Base-by-base conservation (phyloP, 1,284 basidiomycete species). In the Cerrena zonata region DNA sequence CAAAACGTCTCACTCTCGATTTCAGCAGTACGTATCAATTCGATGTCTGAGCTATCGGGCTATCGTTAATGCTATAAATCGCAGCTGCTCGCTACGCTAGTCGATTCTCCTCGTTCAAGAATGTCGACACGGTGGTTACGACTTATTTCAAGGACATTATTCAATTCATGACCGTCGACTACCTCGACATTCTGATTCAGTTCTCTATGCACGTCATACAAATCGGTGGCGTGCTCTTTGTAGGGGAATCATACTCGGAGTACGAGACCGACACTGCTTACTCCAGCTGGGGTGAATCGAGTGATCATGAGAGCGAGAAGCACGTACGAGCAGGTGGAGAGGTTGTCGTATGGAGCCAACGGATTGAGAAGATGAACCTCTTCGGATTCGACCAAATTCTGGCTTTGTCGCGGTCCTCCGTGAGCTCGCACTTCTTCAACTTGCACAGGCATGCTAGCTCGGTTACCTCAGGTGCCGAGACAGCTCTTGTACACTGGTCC, bases 311-410 rank as follows among this genome's bases (percentile, higher is more conserved):
- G 18, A 53, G 50, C 5, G 43, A 48, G 10, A 5, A 34, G 4
- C 22, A 11, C 23, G 46, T 3, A 3, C 7, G 15, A 11, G n/a
- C 37, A 5, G 30, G 36, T 23, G 37, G 43, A 5, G 22, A 45
- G 18, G 43, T 26, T 4, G 26, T 39, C 21, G 48, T 7, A 4
- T 61, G 58, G 55, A 57, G 56, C 30, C 59, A 65, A 50, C 58
- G 58, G n/a, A 53, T 60, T 11, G 59, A 59, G 55, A 56, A 54
- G 41, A 57, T 57, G 40, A 53, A 59, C 50, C 60, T 62, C 56
- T 49, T 48, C 46, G 63, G 63, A 48, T 69, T 63, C 58, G 68
- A 69, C 54, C 56, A 65, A 47, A 55, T 68, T 54, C 56, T 53
- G 30, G 64, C 65, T 1, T 53, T 69, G 45, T 64, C 67, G 1